phyloP scores from a whole-genome alignment of 192 early-diverging fungal species.

The Backusella westeae region DNA sequence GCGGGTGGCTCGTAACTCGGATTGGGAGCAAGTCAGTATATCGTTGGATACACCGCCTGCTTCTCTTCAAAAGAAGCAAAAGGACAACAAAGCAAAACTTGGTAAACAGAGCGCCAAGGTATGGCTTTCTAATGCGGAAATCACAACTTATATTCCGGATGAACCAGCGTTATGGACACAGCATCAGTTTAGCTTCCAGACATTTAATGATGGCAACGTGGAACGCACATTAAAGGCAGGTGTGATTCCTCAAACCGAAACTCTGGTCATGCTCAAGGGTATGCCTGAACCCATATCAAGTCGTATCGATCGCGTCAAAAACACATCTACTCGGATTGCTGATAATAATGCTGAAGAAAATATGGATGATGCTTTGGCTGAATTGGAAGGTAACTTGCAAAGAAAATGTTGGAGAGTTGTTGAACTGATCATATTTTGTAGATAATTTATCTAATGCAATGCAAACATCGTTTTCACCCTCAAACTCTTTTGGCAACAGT shows the following conservation, averaged over 20 bases:
- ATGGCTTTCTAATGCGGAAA: slow-evolving; percentile 54
- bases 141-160: slow-evolving; percentile 48
- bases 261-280: slow-evolving; percentile 44
- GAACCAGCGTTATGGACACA: slow-evolving; percentile 46
- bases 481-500: slow-evolving; percentile 12
- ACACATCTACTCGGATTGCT: slow-evolving; percentile 31
- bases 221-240: slow-evolving; percentile 36
- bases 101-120: not conserved
- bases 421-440: not conserved
- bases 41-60: slow-evolving; percentile 14
- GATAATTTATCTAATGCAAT: slow-evolving; percentile 41
- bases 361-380: slow-evolving; percentile 36
- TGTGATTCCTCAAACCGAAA: slow-evolving; percentile 37
- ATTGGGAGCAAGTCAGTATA: slow-evolving; percentile 48
- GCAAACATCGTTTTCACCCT: slow-evolving; percentile 37
- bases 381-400: slow-evolving; percentile 33
- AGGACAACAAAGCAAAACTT: not conserved
- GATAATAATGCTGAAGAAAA: slow-evolving; percentile 25
- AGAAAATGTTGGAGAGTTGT: not conserved
- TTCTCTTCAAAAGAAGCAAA: not conserved
- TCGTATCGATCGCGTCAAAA: slow-evolving; percentile 25
- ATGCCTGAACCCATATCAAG: slow-evolving; percentile 44
- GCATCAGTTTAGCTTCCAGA: slow-evolving; percentile 51
- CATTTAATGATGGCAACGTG: slow-evolving; percentile 36
- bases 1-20: slow-evolving; percentile 40